Percentiles rank a stretch among this genome's conserved stretches.
Conservation (phyloP, 345 rosid genomes). For the Geranium rotundifolium region DNA sequence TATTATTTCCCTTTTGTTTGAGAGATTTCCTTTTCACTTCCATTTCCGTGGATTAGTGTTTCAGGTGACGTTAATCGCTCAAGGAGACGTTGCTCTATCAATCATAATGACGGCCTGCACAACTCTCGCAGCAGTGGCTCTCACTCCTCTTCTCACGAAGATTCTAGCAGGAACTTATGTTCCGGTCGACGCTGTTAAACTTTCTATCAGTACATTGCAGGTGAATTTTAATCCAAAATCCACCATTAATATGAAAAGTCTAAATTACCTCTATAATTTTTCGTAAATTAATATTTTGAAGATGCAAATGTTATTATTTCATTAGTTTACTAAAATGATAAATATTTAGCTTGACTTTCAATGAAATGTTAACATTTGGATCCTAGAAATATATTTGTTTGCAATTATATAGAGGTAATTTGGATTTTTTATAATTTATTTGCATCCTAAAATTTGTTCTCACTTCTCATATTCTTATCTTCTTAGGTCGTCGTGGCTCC, state of each 20-base stretch:
- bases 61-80: conserved; percentile 65
- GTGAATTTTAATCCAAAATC: conserved; percentile 7
- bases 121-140: conserved; percentile 46
- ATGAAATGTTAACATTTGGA: too few species aligned
- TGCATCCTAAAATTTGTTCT: too few species aligned
- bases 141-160: conserved; percentile 49
- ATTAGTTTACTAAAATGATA: too few species aligned
- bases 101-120: conserved; percentile 56
- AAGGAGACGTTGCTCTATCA: conserved; percentile 58
- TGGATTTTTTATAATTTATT: too few species aligned
- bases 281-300: not conserved
- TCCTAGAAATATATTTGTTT: too few species aligned
- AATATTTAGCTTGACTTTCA: too few species aligned
- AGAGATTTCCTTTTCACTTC: conserved; percentile 13
- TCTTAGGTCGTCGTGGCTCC: conserved; percentile 52
- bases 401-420: too few species aligned
- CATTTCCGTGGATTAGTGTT: conserved; percentile 26
- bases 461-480: not conserved
- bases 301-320: too few species aligned
- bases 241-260: not conserved
- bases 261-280: not conserved
- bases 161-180: conserved; percentile 54
- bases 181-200: conserved; percentile 47
- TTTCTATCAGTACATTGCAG: conserved; percentile 61
- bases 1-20: not conserved